phyloP scores from a whole-genome alignment of 1,284 basidiomycete species.

The Ceraceosorus bombacis region DNA sequence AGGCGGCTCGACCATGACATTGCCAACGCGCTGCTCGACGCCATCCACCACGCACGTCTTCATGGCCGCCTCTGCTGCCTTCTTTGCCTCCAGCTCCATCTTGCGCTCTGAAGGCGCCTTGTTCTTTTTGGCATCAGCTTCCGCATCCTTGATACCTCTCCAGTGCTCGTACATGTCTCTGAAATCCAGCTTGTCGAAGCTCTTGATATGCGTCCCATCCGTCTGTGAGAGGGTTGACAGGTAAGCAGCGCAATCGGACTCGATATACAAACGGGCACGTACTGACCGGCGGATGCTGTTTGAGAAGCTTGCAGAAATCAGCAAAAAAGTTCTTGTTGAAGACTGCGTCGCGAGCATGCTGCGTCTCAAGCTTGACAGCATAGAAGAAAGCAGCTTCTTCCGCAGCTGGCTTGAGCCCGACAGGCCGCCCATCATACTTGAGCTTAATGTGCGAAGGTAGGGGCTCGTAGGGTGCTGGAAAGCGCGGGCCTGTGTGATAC shows the following conservation, averaged over 20 bases:
- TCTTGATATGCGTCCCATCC: conserved; percentile 68
- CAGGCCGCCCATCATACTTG: conserved; percentile 84
- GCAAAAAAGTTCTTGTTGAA: conserved; percentile 96
- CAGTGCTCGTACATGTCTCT: conserved; percentile 88
- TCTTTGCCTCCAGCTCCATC: conserved; percentile 69
- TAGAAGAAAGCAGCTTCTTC: conserved; percentile 99
- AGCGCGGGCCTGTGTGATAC: conserved; percentile 87
- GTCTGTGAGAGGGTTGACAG: conserved; percentile 6
- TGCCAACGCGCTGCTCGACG: conserved; percentile 93
- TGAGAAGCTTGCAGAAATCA: conserved; percentile 73
- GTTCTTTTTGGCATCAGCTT: conserved; percentile 86
- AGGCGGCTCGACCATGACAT: conserved; percentile 96
- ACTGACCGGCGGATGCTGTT: conserved; percentile 64
- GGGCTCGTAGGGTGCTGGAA: conserved; percentile 86
- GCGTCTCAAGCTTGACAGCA: conserved; percentile 82
- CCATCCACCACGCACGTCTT: conserved; percentile 81
- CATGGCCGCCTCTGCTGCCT: conserved; percentile 80
- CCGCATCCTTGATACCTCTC: conserved; percentile 57
- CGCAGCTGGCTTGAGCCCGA: conserved; percentile 72
- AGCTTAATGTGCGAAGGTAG: conserved; percentile 81
- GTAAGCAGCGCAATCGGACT: conserved; percentile 3
- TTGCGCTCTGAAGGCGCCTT: conserved; percentile 55
- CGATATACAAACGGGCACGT: neutral
- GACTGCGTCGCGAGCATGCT: conserved; percentile 77
- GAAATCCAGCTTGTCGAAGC: conserved; percentile 83